A percentile compares a stretch with the other conserved stretches of the same genome.
These are phyloP conservation scores for Hsuehochloa calcarea DNA, from an alignment of 176 grass and related monocot species.

Conservation along the genomic window DNA sequence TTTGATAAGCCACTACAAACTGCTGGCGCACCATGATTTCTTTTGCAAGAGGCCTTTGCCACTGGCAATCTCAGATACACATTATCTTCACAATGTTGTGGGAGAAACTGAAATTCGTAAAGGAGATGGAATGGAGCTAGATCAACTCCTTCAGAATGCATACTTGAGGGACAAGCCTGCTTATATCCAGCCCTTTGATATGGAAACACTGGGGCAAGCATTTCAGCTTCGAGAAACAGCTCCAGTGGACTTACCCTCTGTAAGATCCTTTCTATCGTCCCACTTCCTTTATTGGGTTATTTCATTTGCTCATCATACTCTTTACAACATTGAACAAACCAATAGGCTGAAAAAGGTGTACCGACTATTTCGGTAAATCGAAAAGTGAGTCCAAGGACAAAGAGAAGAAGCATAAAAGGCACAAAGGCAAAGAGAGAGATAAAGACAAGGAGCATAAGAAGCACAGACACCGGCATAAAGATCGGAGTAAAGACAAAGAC, in stretches of 20 bases:
- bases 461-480: slow-evolving; percentile 92
- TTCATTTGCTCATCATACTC: slow-evolving; percentile 11
- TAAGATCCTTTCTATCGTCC: slow-evolving; percentile 50
- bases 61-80: slow-evolving; percentile 81
- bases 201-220: slow-evolving; percentile 72
- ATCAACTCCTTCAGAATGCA: slow-evolving; percentile 77
- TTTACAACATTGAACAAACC: slow-evolving; percentile 3
- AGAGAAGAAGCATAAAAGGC: slow-evolving; percentile 94
- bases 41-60: slow-evolving; percentile 89
- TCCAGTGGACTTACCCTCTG: slow-evolving; percentile 81
- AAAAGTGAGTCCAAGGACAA: slow-evolving; percentile 87
- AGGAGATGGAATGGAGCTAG: slow-evolving; percentile 98
- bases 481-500: slow-evolving; percentile 85
- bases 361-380: slow-evolving; percentile 74
- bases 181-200: slow-evolving; percentile 73
- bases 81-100: slow-evolving; percentile 90
- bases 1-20: slow-evolving; percentile 88
- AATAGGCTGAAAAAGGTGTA: slow-evolving; percentile 77
- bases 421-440: slow-evolving; percentile 85
- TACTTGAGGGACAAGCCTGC: slow-evolving; percentile 68
- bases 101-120: slow-evolving; percentile 92
- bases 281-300: not conserved
- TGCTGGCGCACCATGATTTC: slow-evolving; percentile 81
- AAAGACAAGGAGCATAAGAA: slow-evolving; percentile 99
- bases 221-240: slow-evolving; percentile 89